phyloP scores from a whole-genome alignment of 305 asterid species.

The Vinca major region DNA sequence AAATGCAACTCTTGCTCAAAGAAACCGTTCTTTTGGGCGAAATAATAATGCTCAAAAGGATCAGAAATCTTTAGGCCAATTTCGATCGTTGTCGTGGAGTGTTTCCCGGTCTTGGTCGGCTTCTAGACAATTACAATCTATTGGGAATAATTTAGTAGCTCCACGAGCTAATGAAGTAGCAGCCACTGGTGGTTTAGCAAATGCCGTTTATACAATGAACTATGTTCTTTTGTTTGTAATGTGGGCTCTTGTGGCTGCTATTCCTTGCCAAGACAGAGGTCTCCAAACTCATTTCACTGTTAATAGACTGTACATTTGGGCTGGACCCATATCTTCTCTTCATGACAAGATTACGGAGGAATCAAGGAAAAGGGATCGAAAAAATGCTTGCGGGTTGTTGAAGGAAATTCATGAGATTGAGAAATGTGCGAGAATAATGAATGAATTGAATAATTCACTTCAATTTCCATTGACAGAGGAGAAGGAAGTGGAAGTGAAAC shows the following conservation, averaged over 20 bases:
- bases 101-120: slow-evolving; percentile 90
- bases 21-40: slow-evolving; percentile 76
- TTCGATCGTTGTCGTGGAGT: slow-evolving; percentile 80
- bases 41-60: slow-evolving; percentile 29
- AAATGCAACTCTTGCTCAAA: slow-evolving; percentile 28
- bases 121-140: slow-evolving; percentile 68
- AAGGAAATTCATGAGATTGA: slow-evolving; percentile 73
- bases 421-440: slow-evolving; percentile 50
- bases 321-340: slow-evolving; percentile 43
- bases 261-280: slow-evolving; percentile 47
- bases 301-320: slow-evolving; percentile 52
- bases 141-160: slow-evolving; percentile 48
- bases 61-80: slow-evolving; percentile 38
- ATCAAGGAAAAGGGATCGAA: slow-evolving; percentile 62
- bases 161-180: slow-evolving; percentile 46
- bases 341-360: slow-evolving; percentile 84
- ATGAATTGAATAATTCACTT: slow-evolving; percentile 44
- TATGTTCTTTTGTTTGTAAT: slow-evolving; percentile 61
- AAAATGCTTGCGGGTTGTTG: slow-evolving; percentile 66
- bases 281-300: slow-evolving; percentile 40
- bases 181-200: slow-evolving; percentile 52
- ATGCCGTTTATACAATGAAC: slow-evolving; percentile 69
- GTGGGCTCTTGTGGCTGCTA: slow-evolving; percentile 97
- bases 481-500: slow-evolving; percentile 52
- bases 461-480: slow-evolving; percentile 58